Evolutionary conservation across 1,284 basidiomycete genomes (phyloP).

Genomic region (Melampsora americana): DNA sequence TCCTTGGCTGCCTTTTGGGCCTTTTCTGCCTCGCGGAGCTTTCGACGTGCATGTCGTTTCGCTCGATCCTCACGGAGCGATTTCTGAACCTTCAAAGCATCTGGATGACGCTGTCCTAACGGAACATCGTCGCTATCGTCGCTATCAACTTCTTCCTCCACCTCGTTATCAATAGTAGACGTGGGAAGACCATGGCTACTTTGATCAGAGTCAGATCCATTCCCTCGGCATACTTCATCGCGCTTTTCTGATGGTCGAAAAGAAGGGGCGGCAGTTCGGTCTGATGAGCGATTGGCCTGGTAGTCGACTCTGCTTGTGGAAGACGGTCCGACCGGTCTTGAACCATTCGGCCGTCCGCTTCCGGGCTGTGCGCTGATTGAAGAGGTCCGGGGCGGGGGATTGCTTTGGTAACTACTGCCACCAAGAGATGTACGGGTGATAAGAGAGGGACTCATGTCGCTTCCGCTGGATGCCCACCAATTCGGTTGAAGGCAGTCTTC

Average conservation of each 20-base stretch:
- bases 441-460: neutral
- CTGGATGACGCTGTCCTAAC: constrained; percentile 31
- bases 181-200: neutral
- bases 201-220: neutral
- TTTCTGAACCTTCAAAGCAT: constrained; percentile 25
- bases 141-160: constrained; percentile 3
- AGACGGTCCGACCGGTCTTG: neutral
- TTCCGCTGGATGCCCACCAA: neutral
- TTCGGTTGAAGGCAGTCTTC: neutral
- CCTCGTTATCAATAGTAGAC: neutral
- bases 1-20: neutral
- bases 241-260: neutral
- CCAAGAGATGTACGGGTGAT: constrained; percentile 3
- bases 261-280: neutral
- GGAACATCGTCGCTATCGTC: constrained; percentile 37
- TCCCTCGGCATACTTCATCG: neutral
- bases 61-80: neutral
- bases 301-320: neutral
- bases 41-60: constrained; percentile 9
- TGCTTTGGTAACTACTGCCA: neutral
- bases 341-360: neutral
- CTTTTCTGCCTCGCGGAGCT: neutral
- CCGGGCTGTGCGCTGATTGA: neutral
- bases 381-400: neutral
- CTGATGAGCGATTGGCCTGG: neutral